Percentiles rank a stretch among this genome's conserved stretches.
These are phyloP conservation scores for Epichloe festucae DNA, from an alignment of 2,329 filamentous ascomycete species.

Conservation along the genomic window DNA sequence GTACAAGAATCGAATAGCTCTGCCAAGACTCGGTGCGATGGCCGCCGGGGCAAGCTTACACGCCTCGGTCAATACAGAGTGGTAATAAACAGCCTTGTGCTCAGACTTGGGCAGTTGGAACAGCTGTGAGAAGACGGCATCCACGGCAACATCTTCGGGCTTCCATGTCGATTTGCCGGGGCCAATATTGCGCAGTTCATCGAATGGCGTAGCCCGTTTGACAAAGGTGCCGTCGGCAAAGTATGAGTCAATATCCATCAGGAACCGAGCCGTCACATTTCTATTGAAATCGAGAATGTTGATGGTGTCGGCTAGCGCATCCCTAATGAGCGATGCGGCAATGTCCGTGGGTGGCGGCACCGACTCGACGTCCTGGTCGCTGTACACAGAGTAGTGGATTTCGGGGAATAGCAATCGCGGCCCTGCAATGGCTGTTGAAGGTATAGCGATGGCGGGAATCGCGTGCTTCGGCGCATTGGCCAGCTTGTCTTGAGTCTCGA, in stretches of 20 bases:
- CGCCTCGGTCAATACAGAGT: slow-evolving; percentile 83
- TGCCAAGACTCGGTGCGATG: slow-evolving; percentile 86
- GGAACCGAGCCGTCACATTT: slow-evolving; percentile 69
- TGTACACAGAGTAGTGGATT: slow-evolving; percentile 85
- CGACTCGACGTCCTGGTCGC: slow-evolving; percentile 74
- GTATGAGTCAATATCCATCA: slow-evolving; percentile 92
- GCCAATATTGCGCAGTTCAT: slow-evolving; percentile 64
- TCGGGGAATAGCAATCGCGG: slow-evolving; percentile 70
- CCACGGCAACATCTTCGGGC: slow-evolving; percentile 92
- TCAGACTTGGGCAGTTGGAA: slow-evolving; percentile 77
- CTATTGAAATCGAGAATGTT: slow-evolving; percentile 91
- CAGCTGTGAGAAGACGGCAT: slow-evolving; percentile 91
- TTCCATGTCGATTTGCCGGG: slow-evolving; percentile 73
- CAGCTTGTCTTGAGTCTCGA: slow-evolving; percentile 46
- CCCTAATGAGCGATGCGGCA: slow-evolving; percentile 70
- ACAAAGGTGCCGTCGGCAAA: slow-evolving; percentile 84
- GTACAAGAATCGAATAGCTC: slow-evolving; percentile 87
- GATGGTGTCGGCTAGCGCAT: slow-evolving; percentile 81
- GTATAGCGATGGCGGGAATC: slow-evolving; percentile 65
- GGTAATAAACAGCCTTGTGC: slow-evolving; percentile 94
- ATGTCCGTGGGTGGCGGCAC: slow-evolving; percentile 68
- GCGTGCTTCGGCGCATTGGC: slow-evolving; percentile 56
- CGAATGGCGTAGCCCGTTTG: slow-evolving; percentile 84
- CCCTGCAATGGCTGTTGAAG: slow-evolving; percentile 62
- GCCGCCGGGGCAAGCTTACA: slow-evolving; percentile 93